Evolutionary conservation across 805 yeast species (phyloP), one percentile per base, ranked within the genome.

Genomic region (Saturnispora kantuleensis): DNA sequence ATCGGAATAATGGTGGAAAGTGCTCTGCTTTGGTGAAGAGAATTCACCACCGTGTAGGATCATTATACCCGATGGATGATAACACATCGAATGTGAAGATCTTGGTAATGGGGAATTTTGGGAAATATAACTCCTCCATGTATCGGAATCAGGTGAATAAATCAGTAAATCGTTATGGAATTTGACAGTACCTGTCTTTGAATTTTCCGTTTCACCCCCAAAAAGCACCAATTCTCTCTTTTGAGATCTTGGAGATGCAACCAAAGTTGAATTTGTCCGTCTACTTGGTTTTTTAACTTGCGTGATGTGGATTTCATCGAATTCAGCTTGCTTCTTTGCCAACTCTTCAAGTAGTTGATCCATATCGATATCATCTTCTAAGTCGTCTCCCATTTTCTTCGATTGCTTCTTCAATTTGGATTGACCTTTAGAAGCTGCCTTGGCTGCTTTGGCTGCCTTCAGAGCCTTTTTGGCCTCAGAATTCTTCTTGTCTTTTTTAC

Each of bases 21-120:
- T 87, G 41, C 86, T 78, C 62, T 90, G 98, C 56, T 90, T 90
- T 3, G 97, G 97, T 12, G 95, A 84, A 1, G 96, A 85, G 55
- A 93, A 90, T 64, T 90, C 98, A 56, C 98, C 98, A 41, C 97
- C 98, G 65, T 87, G 93, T 69, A 90, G 64, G 48, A 90, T 61
- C 26, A 86, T 74, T 2, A 89, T 68, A 10, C 97, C 97, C 2
- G 88, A 77, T 1, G 96, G 95, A 63, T 90, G 97, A 0, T 85
- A 81, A 50, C 89, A 81, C 86, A 89, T 84, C 1, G 95, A 84
- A 53, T 94, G 96, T 0, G 96, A 87, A 0, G 95, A 84, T 50
- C 98, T 69, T 1, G 96, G 96, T 58, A 89, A 74, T 12, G 98
- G 98, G 0, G 94, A 64, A 58, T 90, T 90, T 54, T 84, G 84